Base-by-base conservation (phyloP, 78 protist genomes). In the Diacronema lutheri region DNA sequence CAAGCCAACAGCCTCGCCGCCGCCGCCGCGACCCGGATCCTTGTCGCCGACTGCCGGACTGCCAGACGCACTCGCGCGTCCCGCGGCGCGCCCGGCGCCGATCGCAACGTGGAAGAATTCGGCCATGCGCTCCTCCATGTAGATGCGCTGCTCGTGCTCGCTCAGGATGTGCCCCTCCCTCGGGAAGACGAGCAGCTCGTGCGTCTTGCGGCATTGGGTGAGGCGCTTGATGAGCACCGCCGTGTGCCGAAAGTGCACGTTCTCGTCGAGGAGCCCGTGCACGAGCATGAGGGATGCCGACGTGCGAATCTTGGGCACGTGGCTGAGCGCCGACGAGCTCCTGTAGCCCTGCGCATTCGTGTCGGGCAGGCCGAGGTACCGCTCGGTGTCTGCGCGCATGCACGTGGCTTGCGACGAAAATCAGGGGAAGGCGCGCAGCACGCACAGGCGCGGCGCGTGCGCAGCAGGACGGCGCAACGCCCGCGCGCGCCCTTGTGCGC, bases 191-290 rank as follows among this genome's bases (percentile, higher is more conserved):
- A 83, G 73, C 61, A 83, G 79, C 60, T 68, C 56, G 62, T 83
- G 69, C 60, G 66, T 35, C 14, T 10, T 72, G 50, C 79, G 29
- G 20, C 7, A 7, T 7, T 65, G 3, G 31, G 88, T 68, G 25
- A 96, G 86, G 23, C 77, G 76, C 40, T 91, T 85, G 57, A 96
- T 65, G 21, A 96, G 82, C 3, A 26, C 2, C 19, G 86, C 60
- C 11, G 97, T 94, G 85, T 95, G 90, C 16, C 89, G 46, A 73
- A 94, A 95, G 73, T 95, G 97, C 26, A 96, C 98, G 79, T 96
- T 96, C 78, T 96, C 98, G 86, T 96, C 98, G 38, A 79, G 81
- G 44, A 92, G 46, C 41, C 97, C 97, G 78, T 93, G 96, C 57
- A 94, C 76, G 44, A 72, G 25, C n/a, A 72, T 4, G 23, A 72